These are phyloP conservation scores for Larix kaempferi DNA, from an alignment of 75 land plant genomes.

Conservation along the genomic window DNA sequence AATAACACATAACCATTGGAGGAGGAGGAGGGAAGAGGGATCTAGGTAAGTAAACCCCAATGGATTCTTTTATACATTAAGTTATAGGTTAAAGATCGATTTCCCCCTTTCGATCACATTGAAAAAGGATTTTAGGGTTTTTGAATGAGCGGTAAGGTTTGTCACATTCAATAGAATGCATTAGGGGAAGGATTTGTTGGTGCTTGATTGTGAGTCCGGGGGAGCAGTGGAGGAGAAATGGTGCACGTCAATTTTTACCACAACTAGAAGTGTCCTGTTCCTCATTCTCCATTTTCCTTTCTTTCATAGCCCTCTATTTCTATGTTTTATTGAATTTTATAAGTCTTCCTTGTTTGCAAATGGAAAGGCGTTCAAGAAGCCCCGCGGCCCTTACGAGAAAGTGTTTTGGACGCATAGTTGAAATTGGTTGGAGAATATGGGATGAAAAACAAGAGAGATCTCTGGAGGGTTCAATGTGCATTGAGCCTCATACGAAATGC, in stretches of 20 bases:
- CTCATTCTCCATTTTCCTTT: background rate
- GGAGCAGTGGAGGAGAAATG: slow-evolving; percentile 78
- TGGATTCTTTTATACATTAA: too few species aligned
- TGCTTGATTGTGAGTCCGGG: slow-evolving; percentile 10
- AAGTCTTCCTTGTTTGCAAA: slow-evolving; percentile 17
- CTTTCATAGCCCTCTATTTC: slow-evolving; percentile 13
- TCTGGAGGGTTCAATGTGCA: slow-evolving; percentile 76
- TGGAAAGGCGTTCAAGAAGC: slow-evolving; percentile 80
- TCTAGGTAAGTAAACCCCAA: too few species aligned
- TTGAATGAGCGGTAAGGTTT: too few species aligned
- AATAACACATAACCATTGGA: too few species aligned
- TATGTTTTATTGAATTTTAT: background rate
- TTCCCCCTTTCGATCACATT: too few species aligned
- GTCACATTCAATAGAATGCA: too few species aligned
- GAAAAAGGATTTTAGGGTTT: too few species aligned
- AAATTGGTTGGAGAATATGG: slow-evolving; percentile 80
- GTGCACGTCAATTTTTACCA: slow-evolving; percentile 71
- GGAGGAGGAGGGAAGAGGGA: too few species aligned
- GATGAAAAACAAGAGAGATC: slow-evolving; percentile 67
- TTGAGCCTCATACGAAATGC: slow-evolving; percentile 65
- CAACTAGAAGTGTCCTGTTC: slow-evolving; percentile 41
- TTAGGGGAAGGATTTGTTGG: too few species aligned
- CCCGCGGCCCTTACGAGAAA: slow-evolving; percentile 75
- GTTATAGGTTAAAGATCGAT: too few species aligned
- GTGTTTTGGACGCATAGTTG: slow-evolving; percentile 66